Evolutionary conservation across 1,139 yeast species (phyloP).

Genomic region (Kurtzmaniella quercitrusa): DNA sequence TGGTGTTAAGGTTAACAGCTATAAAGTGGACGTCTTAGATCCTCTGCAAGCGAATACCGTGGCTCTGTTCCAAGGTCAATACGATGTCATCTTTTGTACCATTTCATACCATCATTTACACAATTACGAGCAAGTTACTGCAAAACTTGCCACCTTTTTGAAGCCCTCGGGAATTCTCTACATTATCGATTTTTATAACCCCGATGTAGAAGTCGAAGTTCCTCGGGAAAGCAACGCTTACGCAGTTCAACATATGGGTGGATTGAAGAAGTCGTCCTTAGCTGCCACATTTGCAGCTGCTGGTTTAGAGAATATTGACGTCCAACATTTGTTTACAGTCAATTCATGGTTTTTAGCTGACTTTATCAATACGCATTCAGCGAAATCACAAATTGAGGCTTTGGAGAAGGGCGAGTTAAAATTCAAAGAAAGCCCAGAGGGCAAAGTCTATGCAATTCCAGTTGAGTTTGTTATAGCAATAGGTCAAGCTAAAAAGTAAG

Average conservation of each 20-base stretch:
- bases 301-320: constrained; percentile 21
- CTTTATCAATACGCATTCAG: constrained; percentile 26
- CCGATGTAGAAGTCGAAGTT: constrained; percentile 20
- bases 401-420: background rate
- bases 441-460: background rate
- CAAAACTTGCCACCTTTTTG: constrained; percentile 29
- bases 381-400: background rate
- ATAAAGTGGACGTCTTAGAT: constrained; percentile 26
- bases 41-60: constrained; percentile 12
- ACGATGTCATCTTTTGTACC: constrained; percentile 35
- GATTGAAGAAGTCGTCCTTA: constrained; percentile 23
- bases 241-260: constrained; percentile 35
- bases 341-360: constrained; percentile 20
- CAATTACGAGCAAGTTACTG: constrained; percentile 26
- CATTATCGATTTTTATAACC: constrained; percentile 35
- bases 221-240: background rate
- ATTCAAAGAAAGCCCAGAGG: background rate
- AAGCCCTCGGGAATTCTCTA: constrained; percentile 28
- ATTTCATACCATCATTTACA: constrained; percentile 40
- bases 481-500: background rate
- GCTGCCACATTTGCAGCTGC: constrained; percentile 20
- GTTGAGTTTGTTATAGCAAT: background rate
- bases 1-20: constrained; percentile 4
- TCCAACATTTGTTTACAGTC: constrained; percentile 19
- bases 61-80: constrained; percentile 17